phyloP scores from a whole-genome alignment of 768 basidiomycete species.

The Termitomyces titanicus region DNA sequence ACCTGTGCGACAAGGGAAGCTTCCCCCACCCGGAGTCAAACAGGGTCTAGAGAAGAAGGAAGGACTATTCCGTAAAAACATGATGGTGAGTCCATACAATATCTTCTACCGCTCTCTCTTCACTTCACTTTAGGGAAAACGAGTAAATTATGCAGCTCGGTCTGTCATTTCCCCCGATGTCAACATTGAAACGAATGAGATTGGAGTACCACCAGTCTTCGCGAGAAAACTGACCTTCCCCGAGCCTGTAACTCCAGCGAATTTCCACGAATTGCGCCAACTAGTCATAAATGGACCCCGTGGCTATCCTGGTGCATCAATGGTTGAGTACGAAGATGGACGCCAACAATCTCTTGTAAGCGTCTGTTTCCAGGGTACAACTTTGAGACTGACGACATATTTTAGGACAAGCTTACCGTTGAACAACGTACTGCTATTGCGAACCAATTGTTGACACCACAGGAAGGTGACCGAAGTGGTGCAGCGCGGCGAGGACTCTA shows the following conservation, averaged over 20 bases:
- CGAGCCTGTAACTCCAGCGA: constrained; percentile 91
- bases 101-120: not conserved
- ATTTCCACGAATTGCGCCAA: constrained; percentile 84
- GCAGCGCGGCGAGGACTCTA: constrained; percentile 53
- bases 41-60: constrained; percentile 99
- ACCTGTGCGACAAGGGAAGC: constrained; percentile 79
- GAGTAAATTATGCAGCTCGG: constrained; percentile 98
- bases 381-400: constrained; percentile 1
- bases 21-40: constrained; percentile 92
- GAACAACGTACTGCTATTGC: constrained; percentile 95
- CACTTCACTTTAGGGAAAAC: constrained; percentile 71
- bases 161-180: constrained; percentile 99
- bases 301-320: constrained; percentile 87
- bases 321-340: constrained; percentile 96
- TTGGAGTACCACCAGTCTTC: constrained; percentile 96
- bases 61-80: constrained; percentile 94
- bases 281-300: constrained; percentile 89
- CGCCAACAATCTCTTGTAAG: constrained; percentile 78
- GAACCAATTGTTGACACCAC: constrained; percentile 90
- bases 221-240: constrained; percentile 96
- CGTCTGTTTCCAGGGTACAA: not conserved
- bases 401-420: constrained; percentile 75
- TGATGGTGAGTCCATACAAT: constrained; percentile 74
- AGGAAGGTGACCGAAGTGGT: constrained; percentile 60
- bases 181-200: constrained; percentile 98